These are phyloP conservation scores for Myxozyma sirexii DNA, from an alignment of 805 yeast genomes.

Conservation along the genomic window DNA sequence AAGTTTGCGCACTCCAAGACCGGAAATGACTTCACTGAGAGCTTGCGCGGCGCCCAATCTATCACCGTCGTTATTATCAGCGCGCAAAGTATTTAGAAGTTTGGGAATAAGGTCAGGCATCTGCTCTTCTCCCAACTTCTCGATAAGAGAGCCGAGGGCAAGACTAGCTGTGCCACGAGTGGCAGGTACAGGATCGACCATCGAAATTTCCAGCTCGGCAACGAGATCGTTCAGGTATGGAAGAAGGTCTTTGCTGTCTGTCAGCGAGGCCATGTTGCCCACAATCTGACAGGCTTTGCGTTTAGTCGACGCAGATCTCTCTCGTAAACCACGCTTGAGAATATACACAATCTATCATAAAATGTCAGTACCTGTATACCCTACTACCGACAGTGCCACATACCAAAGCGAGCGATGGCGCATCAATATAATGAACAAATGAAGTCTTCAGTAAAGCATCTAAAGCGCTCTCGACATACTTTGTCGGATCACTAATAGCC, in stretches of 20 bases:
- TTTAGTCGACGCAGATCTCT: conserved; percentile 90
- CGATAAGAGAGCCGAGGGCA: conserved; percentile 94
- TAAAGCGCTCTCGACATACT: conserved; percentile 81
- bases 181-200: conserved; percentile 98
- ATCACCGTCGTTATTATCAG: conserved; percentile 80
- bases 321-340: conserved; percentile 92
- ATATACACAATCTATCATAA: conserved; percentile 66
- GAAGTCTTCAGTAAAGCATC: conserved; percentile 86
- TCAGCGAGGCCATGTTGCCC: conserved; percentile 96
- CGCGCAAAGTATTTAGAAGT: conserved; percentile 72
- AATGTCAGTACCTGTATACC: neutral
- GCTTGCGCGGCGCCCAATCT: conserved; percentile 98
- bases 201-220: conserved; percentile 82
- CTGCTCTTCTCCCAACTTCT: conserved; percentile 91
- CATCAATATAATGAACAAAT: conserved; percentile 96
- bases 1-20: conserved; percentile 82
- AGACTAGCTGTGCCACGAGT: conserved; percentile 97
- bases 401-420: conserved; percentile 93
- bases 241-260: conserved; percentile 79
- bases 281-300: conserved; percentile 96
- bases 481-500: conserved; percentile 96
- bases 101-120: conserved; percentile 91
- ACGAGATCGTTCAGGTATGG: conserved; percentile 82
- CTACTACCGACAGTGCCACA: neutral
- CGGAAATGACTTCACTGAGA: conserved; percentile 87